Base-by-base conservation (phyloP, 2,329 filamentous ascomycete species). In the Tolypocladium amazonense region DNA sequence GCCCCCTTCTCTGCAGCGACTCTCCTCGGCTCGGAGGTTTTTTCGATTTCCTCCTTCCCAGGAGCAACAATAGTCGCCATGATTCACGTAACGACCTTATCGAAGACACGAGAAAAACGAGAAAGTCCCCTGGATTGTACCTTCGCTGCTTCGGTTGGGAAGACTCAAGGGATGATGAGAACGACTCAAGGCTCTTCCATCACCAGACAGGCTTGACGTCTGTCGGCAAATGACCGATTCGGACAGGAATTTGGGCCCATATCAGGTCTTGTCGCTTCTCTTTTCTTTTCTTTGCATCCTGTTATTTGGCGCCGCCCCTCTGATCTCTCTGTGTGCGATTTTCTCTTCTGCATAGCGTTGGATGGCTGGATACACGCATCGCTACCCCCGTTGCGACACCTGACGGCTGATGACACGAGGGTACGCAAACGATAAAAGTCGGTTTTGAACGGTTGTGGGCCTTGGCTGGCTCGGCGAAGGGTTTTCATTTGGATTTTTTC, bases 71-170 rank as follows among this genome's bases (percentile, higher is more conserved):
- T 30, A 35, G 30, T n/a, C 50, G 30, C 50, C 50, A 35, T 53
- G 50, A 53, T 56, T 58, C 59, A 64, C 59, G 60, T 61, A 64
- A 65, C 62, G 63, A 70, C 68, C 60, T 65, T 68, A 68, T 64
- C 67, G 67, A 71, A 71, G 71, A 71, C 66, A 65, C 58, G 65
- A 60, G 63, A 64, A 67, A 61, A 63, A 67, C 54, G n/a, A 59
- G 3, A 67, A 62, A 52, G 69, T 60, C 66, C 67, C 62, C 33
- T 35, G 30, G 25, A 20, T 53, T 25, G 30, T n/a, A 33, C 20
- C 52, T 45, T 9, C 54, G 50, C 56, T 50, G 35, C 30, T 57
- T 9, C 25, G 27, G 7, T 35, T 35, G 30, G 4, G 30, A 53
- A 0, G 4, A 23, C 50, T 30, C 30, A 27, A 35, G 6, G 20